Evolutionary conservation across 1,284 basidiomycete species (phyloP), one percentile per base, ranked within the genome.

Genomic region (Ustanciosporium gigantosporum): DNA sequence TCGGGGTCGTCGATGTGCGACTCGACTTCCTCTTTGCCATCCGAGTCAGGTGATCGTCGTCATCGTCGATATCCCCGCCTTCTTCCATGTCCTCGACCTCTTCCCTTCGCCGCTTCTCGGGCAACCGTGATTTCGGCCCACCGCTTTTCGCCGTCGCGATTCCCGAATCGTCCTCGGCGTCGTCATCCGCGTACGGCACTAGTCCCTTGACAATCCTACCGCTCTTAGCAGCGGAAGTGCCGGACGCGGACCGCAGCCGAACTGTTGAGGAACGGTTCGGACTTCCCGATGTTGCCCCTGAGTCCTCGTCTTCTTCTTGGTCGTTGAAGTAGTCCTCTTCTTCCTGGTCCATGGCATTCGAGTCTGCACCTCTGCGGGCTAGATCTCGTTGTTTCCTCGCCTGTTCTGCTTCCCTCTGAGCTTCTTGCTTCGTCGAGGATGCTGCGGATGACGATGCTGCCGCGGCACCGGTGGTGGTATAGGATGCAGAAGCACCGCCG

Each of bases 131-230:
- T 48, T 19, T 44, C 35, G 15, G 22, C 34, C 3, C 24, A n/a
- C 27, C 27, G n/a, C 11, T 11, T n/a, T n/a, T n/a, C n/a, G n/a
- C n/a, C n/a, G n/a, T n/a, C n/a, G n/a, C n/a, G n/a, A n/a, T n/a
- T n/a, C n/a, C n/a, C 27, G 27, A 29, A 9, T 29, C 46, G 15
- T 47, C 37, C 25, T 50, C 40, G 16, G 55, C 39, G 2, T 86
- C 86, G 31, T 88, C 87, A 16, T 85, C 85, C 13, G 82, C 84
- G 73, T 90, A 90, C 65, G 88, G 88, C 24, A 88, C 82, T 34
- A 89, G 80, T 8, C 83, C 81, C n/a, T n/a, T n/a, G n/a, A n/a
- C n/a, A n/a, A n/a, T n/a, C n/a, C n/a, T n/a, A n/a, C n/a, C 3
- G 38, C 39, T 32, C 41, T 40, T 25, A 46, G 31, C 24, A 29